phyloP scores from a whole-genome alignment of 139 green algal species.

The Ettlia oleoabundans region DNA sequence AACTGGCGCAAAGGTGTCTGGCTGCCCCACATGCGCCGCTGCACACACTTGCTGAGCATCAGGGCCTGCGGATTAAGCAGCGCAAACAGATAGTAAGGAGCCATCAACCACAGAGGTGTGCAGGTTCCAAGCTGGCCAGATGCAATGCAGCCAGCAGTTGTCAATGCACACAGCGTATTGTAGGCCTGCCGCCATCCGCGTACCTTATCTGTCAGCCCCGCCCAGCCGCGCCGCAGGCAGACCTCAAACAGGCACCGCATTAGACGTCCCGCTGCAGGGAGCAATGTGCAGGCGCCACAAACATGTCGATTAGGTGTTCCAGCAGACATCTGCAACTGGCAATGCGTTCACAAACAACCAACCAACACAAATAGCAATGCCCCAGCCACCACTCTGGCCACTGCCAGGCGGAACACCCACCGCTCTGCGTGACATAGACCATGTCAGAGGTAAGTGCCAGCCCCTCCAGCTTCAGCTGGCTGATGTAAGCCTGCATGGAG shows the following conservation, averaged over 20 bases:
- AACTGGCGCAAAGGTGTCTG: constrained; percentile 94
- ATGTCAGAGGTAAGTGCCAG: constrained; percentile 94
- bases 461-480: constrained; percentile 94
- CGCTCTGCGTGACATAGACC: constrained; percentile 96
- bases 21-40: constrained; percentile 88
- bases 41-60: constrained; percentile 95
- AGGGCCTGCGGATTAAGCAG: too few species aligned
- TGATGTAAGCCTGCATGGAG: constrained; percentile 89
- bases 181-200: too few species aligned
- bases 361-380: background rate
- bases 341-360: background rate
- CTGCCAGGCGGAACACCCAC: constrained; percentile 36
- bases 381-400: background rate
- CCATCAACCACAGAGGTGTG: too few species aligned
- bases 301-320: too few species aligned
- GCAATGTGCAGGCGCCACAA: background rate
- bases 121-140: too few species aligned
- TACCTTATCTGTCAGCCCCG: constrained; percentile 84
- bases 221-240: constrained; percentile 93
- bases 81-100: too few species aligned
- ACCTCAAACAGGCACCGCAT: constrained; percentile 99
- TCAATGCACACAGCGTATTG: too few species aligned
- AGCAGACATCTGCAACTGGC: too few species aligned
- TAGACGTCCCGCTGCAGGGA: constrained; percentile 74
- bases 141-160: too few species aligned